These are phyloP conservation scores for Talaromyces piceae DNA, from an alignment of 2,329 filamentous ascomycete genomes.

Conservation along the genomic window DNA sequence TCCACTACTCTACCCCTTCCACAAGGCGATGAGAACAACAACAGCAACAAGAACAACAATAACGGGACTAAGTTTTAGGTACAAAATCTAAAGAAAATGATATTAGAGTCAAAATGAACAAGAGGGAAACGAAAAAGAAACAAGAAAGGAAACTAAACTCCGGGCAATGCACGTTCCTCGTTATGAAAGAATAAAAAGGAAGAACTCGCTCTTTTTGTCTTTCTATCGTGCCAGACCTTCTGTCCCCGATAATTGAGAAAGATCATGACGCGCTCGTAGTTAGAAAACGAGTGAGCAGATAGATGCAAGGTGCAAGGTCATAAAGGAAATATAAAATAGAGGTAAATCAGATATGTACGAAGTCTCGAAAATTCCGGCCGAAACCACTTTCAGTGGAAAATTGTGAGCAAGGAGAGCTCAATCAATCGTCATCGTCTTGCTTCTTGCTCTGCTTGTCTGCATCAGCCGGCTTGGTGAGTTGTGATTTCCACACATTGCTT, in stretches of 20 bases:
- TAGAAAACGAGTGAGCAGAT: background rate
- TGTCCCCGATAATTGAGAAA: background rate
- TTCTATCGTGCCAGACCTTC: background rate
- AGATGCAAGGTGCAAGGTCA: background rate
- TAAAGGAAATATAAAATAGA: background rate
- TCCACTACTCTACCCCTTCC: too few relatives aligned
- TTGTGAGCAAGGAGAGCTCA: background rate
- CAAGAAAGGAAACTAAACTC: slow-evolving; percentile 2
- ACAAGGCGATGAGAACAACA: too few relatives aligned
- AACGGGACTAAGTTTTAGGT: background rate
- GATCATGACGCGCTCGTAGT: background rate
- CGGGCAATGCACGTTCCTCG: slow-evolving; percentile 3
- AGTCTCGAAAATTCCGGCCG: background rate
- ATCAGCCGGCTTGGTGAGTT: slow-evolving; percentile 47
- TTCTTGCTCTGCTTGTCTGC: slow-evolving; percentile 2
- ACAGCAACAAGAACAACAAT: background rate
- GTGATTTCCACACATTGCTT: slow-evolving; percentile 63
- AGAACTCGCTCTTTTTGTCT: slow-evolving; percentile 1
- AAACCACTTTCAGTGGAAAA: background rate
- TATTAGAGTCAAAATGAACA: background rate
- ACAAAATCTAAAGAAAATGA: too few relatives aligned
- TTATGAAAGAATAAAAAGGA: slow-evolving; percentile 1
- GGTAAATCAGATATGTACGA: background rate
- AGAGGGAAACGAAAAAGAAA: background rate
- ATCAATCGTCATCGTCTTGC: slow-evolving; percentile 8